These are phyloP conservation scores for Avena eriantha DNA, from an alignment of 176 grass and related monocot species.

Conservation along the genomic window DNA sequence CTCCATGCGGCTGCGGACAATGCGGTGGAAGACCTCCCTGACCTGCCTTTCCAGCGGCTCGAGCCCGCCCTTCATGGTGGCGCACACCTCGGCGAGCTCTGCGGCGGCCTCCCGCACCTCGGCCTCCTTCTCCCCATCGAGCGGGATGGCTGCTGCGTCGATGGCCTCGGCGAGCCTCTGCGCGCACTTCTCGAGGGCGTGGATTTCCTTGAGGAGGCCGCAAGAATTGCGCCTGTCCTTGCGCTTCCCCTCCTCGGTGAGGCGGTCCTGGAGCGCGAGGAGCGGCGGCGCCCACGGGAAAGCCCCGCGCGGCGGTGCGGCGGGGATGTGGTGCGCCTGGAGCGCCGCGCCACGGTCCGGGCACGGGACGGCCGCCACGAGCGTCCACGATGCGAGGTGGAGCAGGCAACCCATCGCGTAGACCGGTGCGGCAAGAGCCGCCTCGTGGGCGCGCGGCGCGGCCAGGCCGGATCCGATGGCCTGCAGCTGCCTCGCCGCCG, in stretches of 20 bases:
- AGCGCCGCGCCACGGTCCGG: slow-evolving; percentile 78
- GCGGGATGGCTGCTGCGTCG: slow-evolving; percentile 41
- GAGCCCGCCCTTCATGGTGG: slow-evolving; percentile 64
- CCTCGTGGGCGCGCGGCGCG: slow-evolving; percentile 70
- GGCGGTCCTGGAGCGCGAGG: slow-evolving; percentile 70
- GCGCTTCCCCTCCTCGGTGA: slow-evolving; percentile 80
- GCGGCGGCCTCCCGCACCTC: slow-evolving; percentile 55
- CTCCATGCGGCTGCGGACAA: slow-evolving; percentile 89
- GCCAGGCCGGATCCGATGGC: slow-evolving; percentile 65
- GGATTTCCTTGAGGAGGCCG: slow-evolving; percentile 83
- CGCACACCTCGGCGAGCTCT: slow-evolving; percentile 62
- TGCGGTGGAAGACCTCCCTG: slow-evolving; percentile 92
- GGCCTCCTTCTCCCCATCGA: slow-evolving; percentile 58
- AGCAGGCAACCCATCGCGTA: slow-evolving; percentile 82
- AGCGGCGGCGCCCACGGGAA: slow-evolving; percentile 79
- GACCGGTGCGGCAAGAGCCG: slow-evolving; percentile 55
- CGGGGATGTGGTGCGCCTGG: slow-evolving; percentile 52
- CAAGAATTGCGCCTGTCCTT: slow-evolving; percentile 86
- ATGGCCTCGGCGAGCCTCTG: slow-evolving; percentile 72
- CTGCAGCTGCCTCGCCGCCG: slow-evolving; percentile 88
- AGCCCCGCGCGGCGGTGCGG: slow-evolving; percentile 54
- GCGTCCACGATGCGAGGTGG: slow-evolving; percentile 75
- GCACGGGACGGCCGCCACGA: slow-evolving; percentile 79
- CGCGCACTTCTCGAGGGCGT: slow-evolving; percentile 63
- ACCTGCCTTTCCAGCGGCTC: slow-evolving; percentile 78